These are phyloP conservation scores for Benincasa hispida DNA, from an alignment of 306 rosid species.

Conservation along the genomic window DNA sequence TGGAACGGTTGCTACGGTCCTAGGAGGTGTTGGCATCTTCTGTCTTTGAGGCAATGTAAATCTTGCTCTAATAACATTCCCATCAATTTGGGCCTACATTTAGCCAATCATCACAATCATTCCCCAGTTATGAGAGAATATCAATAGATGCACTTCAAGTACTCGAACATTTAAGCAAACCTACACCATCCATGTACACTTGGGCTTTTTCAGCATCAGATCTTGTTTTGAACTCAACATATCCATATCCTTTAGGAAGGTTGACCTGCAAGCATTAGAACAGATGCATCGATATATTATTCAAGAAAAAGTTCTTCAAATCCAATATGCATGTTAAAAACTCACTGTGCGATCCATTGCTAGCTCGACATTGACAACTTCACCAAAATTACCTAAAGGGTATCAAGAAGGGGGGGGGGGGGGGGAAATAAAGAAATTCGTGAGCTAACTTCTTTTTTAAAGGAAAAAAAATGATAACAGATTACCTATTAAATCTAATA, in stretches of 20 bases:
- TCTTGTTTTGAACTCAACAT: conserved; percentile 86
- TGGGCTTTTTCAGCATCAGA: conserved; percentile 87
- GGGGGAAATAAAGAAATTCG: not conserved
- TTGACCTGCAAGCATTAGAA: conserved; percentile 44
- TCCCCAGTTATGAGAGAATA: not conserved
- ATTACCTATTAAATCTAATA: not conserved
- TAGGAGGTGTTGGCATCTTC: conserved; percentile 65
- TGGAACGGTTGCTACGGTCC: conserved; percentile 41
- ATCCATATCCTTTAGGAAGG: conserved; percentile 92
- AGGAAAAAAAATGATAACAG: not conserved
- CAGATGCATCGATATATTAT: not conserved
- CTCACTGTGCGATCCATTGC: conserved; percentile 89
- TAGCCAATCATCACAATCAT: conserved; percentile 10
- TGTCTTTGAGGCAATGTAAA: conserved; percentile 83
- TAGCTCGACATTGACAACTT: conserved; percentile 82
- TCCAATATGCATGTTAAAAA: conserved; percentile 10
- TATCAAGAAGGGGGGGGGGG: not conserved
- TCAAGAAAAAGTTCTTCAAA: not conserved
- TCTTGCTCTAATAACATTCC: conserved; percentile 73
- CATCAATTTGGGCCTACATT: conserved; percentile 95
- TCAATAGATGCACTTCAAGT: not conserved
- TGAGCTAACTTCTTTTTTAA: not conserved
- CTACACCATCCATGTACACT: conserved; percentile 83
- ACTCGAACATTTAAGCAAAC: conserved; percentile 19
- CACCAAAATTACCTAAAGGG: conserved; percentile 70